Evolutionary conservation across 2,329 filamentous ascomycete genomes (phyloP), one percentile per base, ranked within the genome.

Genomic region (Dactylonectria macrodidyma): DNA sequence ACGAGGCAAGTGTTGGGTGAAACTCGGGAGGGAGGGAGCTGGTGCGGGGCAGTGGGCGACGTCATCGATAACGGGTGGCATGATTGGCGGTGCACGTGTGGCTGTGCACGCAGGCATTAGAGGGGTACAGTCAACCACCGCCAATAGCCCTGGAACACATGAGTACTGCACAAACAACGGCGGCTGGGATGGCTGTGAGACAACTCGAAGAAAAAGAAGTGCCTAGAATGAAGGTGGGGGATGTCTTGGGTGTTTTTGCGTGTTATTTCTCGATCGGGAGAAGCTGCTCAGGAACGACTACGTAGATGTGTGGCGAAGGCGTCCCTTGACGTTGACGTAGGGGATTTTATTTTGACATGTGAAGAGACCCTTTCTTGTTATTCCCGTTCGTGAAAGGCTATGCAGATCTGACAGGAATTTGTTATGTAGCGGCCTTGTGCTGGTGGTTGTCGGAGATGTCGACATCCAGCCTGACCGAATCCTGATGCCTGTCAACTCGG

Each of bases 41-140:
- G 57, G 69, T 71, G 76, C 71, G 76, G 76, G 76, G 76, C 73
- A 76, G 24, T 36, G 22, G 62, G 70, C 74, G 69, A 78, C 76
- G 75, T 78, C 76, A 78, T 78, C 73, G 68, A 71, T 44, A 63
- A 46, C 48, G 57, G 69, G 59, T 76, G 67, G 71, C 68, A 72
- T 72, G 74, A 73, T 71, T 64, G 59, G 66, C 66, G 65, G 68
- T 68, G 70, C 67, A 72, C 14, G 22, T 71, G 70, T 73, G 72
- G 72, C 70, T 66, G 71, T 69, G 66, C 62, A 67, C 34, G 10
- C 33, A 44, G 11, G 36, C 65, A 59, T 52, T 75, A 67, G 10
- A 34, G 1, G 14, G 24, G 34, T 71, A 76, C 73, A n/a, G 52
- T 2, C 11, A 22, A 34, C 19, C 4, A 1, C 16, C 9, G 9